Conservation (phyloP, 371 early-diverging fungal genomes). For the Mortierella sp. region DNA sequence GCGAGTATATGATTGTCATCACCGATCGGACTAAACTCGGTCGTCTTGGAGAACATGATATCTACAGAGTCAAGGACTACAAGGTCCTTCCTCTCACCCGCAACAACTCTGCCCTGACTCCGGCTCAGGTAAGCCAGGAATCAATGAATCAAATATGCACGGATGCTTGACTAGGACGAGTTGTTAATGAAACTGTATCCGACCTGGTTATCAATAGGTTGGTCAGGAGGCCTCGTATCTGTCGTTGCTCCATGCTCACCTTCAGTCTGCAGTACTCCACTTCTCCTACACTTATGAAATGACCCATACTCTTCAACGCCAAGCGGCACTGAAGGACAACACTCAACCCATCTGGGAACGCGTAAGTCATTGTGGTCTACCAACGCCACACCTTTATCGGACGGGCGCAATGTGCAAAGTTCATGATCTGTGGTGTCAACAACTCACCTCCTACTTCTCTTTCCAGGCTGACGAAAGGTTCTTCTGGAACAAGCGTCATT, state of each 20-base stretch:
- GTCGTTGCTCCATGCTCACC: slow-evolving; percentile 72
- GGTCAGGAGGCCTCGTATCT: slow-evolving; percentile 85
- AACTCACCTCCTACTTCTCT: not conserved
- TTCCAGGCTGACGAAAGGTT: slow-evolving; percentile 86
- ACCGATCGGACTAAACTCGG: slow-evolving; percentile 82
- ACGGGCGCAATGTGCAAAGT: not conserved
- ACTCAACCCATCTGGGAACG: slow-evolving; percentile 33
- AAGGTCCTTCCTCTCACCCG: slow-evolving; percentile 76
- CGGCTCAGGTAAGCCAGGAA: slow-evolving; percentile 60
- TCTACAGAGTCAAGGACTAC: slow-evolving; percentile 79
- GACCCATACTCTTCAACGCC: slow-evolving; percentile 86
- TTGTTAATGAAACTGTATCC: too few species aligned
- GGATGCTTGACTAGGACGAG: too few species aligned
- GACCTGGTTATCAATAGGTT: slow-evolving; percentile 46
- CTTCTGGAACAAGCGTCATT: slow-evolving; percentile 87
- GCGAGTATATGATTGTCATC: slow-evolving; percentile 87
- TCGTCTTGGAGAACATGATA: slow-evolving; percentile 67
- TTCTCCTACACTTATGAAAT: slow-evolving; percentile 90
- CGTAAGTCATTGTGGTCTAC: slow-evolving; percentile 5
- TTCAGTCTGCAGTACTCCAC: slow-evolving; percentile 80
- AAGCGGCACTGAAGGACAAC: slow-evolving; percentile 53
- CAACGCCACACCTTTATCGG: not conserved
- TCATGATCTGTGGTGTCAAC: not conserved
- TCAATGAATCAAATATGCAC: too few species aligned
- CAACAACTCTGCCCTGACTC: slow-evolving; percentile 58